Percentiles rank a stretch among this genome's conserved stretches.
Conservation (phyloP, 495 filamentous ascomycete genomes). For the Xylaria scruposa region DNA sequence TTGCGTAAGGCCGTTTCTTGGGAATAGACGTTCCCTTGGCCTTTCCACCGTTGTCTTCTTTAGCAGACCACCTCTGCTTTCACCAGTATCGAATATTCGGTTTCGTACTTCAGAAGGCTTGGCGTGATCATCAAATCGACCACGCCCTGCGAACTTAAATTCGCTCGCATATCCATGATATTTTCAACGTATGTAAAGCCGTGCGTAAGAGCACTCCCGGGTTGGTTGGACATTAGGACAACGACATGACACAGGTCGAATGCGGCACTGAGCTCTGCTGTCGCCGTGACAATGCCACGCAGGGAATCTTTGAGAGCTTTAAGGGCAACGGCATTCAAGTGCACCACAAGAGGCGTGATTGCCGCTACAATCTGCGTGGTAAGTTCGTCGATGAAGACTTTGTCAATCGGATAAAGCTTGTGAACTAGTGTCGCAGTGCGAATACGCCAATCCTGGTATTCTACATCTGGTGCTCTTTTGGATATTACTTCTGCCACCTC, state of each 20-base stretch:
- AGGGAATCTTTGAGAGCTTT: constrained; percentile 21
- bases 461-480: constrained; percentile 22
- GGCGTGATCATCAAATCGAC: constrained; percentile 42
- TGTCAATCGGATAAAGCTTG: constrained; percentile 25
- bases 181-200: constrained; percentile 31
- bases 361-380: constrained; percentile 23
- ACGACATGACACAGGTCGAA: constrained; percentile 28
- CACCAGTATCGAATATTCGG: constrained; percentile 34
- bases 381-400: constrained; percentile 21
- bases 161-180: constrained; percentile 35
- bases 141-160: constrained; percentile 13
- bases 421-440: constrained; percentile 32
- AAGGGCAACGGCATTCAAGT: constrained; percentile 21
- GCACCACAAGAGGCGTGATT: constrained; percentile 22
- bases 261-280: constrained; percentile 32
- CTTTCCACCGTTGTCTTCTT: neutral
- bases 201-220: constrained; percentile 30
- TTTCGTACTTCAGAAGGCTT: constrained; percentile 37
- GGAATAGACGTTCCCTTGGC: neutral
- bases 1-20: neutral
- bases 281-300: constrained; percentile 25
- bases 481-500: constrained; percentile 23
- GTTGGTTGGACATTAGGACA: constrained; percentile 36
- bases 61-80: constrained; percentile 41
- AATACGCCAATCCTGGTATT: constrained; percentile 32